Conservation (phyloP, 2,329 filamentous ascomycete genomes). For the Talaromyces sp. region DNA sequence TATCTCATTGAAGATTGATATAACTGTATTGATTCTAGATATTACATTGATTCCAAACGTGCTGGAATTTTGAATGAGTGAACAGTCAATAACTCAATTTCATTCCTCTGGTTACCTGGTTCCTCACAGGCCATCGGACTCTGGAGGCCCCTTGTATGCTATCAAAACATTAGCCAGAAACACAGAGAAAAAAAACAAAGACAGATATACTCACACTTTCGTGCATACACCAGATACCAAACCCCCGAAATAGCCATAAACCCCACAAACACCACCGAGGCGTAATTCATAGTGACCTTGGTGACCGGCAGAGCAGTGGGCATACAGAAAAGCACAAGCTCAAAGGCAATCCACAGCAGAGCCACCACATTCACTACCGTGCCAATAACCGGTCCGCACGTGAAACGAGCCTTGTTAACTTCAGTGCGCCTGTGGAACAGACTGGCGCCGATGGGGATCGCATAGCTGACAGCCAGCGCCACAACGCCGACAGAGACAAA, state of each 20-base stretch:
- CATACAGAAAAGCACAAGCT: conserved; percentile 49
- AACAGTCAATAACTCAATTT: not conserved
- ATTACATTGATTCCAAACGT: too few species aligned
- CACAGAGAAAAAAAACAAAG: not conserved
- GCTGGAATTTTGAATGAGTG: not conserved
- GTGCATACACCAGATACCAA: conserved; percentile 49
- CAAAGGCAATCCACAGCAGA: conserved; percentile 47
- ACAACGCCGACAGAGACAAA: conserved; percentile 53
- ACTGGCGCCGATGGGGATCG: conserved; percentile 50
- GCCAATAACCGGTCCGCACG: conserved; percentile 39
- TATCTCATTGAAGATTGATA: not conserved
- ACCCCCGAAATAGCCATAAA: conserved; percentile 47
- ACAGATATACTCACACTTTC: conserved; percentile 39
- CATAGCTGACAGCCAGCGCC: conserved; percentile 50
- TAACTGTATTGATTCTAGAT: not conserved
- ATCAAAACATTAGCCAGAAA: conserved; percentile 1
- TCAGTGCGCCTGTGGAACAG: conserved; percentile 42
- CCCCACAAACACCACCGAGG: conserved; percentile 51
- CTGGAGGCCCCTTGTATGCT: conserved; percentile 32
- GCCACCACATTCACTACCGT: conserved; percentile 42
- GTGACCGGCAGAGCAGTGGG: conserved; percentile 51
- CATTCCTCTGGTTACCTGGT: not conserved
- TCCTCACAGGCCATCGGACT: conserved; percentile 21
- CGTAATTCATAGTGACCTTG: conserved; percentile 51
- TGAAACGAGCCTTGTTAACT: conserved; percentile 46